These are phyloP conservation scores for Chytridium lagenaria DNA, from an alignment of 371 early-diverging fungal genomes.

Conservation along the genomic window DNA sequence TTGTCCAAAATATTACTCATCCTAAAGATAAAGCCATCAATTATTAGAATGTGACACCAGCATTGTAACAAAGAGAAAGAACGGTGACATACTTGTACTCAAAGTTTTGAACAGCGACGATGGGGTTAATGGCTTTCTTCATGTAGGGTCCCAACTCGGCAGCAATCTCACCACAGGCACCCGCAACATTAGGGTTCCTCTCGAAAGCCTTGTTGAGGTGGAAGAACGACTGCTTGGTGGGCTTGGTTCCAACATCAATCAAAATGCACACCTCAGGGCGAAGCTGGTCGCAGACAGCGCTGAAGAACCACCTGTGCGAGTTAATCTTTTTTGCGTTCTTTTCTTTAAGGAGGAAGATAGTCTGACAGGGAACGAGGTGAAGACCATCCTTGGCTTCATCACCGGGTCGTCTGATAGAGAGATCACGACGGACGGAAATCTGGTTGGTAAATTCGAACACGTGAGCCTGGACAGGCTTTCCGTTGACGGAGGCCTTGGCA, in stretches of 20 bases:
- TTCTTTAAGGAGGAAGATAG: constrained; percentile 69
- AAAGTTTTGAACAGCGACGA: constrained; percentile 89
- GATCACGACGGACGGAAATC: constrained; percentile 60
- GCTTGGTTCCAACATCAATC: constrained; percentile 90
- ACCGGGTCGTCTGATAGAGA: constrained; percentile 29
- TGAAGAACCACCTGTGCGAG: constrained; percentile 88
- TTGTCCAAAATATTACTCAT: constrained; percentile 73
- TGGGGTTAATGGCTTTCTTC: constrained; percentile 79
- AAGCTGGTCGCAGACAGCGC: constrained; percentile 61
- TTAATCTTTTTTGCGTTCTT: constrained; percentile 90
- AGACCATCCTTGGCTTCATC: constrained; percentile 40
- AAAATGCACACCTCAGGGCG: constrained; percentile 59
- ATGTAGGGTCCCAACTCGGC: constrained; percentile 60
- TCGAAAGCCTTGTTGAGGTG: constrained; percentile 76
- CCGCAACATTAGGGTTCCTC: constrained; percentile 63
- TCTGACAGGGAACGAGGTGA: constrained; percentile 35
- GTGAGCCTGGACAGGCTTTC: constrained; percentile 46
- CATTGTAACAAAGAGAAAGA: neutral
- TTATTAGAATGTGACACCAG: constrained; percentile 60
- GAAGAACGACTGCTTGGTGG: constrained; percentile 82
- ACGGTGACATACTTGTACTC: constrained; percentile 69
- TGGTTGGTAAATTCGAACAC: constrained; percentile 59
- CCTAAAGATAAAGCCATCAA: constrained; percentile 33
- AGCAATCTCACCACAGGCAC: constrained; percentile 68
- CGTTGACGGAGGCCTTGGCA: constrained; percentile 49